phyloP scores from a whole-genome alignment of 1,139 yeast genomes.

The Debaryomyces udenii region DNA sequence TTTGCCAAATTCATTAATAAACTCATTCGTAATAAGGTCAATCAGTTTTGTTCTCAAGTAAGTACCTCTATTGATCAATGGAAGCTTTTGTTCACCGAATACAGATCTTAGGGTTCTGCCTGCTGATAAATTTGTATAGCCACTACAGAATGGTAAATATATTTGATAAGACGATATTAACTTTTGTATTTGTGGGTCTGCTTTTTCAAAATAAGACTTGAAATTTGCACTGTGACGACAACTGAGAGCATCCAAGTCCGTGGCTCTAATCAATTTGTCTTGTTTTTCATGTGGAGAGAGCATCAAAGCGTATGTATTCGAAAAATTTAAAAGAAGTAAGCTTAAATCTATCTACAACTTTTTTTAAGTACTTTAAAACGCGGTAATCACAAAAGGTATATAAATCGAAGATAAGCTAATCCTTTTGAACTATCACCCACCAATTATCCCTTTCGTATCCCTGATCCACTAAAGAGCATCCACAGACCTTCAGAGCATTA shows the following conservation, averaged over 20 bases:
- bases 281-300: constrained; percentile 38
- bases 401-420: not conserved
- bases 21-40: constrained; percentile 54
- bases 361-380: not conserved
- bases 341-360: not conserved
- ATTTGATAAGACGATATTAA: constrained; percentile 45
- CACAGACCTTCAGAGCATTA: constrained; percentile 72
- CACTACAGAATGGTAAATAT: constrained; percentile 41
- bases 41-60: constrained; percentile 72
- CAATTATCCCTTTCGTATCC: constrained; percentile 96
- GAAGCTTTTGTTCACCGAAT: constrained; percentile 58
- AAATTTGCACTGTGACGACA: constrained; percentile 65
- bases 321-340: no score
- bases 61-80: constrained; percentile 83
- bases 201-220: constrained; percentile 52
- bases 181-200: constrained; percentile 51
- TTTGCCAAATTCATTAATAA: constrained; percentile 36
- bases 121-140: constrained; percentile 44
- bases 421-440: constrained; percentile 59
- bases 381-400: not conserved
- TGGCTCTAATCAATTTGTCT: constrained; percentile 62
- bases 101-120: constrained; percentile 44
- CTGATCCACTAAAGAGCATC: constrained; percentile 54
- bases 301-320: constrained; percentile 22
- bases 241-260: constrained; percentile 85